phyloP scores from a whole-genome alignment of 192 early-diverging fungal species.

The Geosiphon pyriformis region DNA sequence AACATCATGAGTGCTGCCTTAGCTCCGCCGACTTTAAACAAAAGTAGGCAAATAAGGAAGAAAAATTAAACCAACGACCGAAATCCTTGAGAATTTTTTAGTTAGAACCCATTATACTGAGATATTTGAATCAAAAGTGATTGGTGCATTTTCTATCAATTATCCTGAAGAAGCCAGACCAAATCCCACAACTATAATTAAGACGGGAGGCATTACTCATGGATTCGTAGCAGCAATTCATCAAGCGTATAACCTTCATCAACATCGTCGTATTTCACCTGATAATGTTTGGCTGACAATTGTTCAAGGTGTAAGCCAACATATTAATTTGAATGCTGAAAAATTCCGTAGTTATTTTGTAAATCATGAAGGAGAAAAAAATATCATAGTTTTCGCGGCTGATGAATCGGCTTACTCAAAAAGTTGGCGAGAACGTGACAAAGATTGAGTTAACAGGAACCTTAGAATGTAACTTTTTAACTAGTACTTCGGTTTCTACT shows the following conservation, averaged over 20 bases:
- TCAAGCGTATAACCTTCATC: conserved; percentile 9
- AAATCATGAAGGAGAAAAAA: not conserved
- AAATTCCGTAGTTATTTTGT: conserved; percentile 8
- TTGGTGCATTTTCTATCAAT: not conserved
- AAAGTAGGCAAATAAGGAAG: not conserved
- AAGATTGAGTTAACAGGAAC: not conserved
- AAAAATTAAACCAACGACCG: not conserved
- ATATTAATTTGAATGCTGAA: conserved; percentile 8
- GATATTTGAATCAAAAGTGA: not conserved
- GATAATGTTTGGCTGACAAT: conserved; percentile 17
- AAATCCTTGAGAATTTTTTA: not conserved
- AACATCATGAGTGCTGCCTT: too few relatives aligned
- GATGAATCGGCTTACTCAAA: too few relatives aligned
- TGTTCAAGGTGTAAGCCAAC: not conserved
- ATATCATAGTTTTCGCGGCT: not conserved
- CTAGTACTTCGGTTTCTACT: conserved; percentile 1
- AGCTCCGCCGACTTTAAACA: not conserved
- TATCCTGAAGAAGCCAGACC: not conserved
- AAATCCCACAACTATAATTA: not conserved
- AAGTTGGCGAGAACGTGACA: too few relatives aligned
- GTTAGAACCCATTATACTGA: not conserved
- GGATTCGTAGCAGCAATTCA: not conserved
- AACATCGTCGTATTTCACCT: not conserved
- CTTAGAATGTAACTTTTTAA: conserved; percentile 12
- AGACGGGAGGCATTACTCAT: not conserved